Evolutionary conservation across 2,329 filamentous ascomycete genomes (phyloP).

Genomic region (Microdochium nivale): DNA sequence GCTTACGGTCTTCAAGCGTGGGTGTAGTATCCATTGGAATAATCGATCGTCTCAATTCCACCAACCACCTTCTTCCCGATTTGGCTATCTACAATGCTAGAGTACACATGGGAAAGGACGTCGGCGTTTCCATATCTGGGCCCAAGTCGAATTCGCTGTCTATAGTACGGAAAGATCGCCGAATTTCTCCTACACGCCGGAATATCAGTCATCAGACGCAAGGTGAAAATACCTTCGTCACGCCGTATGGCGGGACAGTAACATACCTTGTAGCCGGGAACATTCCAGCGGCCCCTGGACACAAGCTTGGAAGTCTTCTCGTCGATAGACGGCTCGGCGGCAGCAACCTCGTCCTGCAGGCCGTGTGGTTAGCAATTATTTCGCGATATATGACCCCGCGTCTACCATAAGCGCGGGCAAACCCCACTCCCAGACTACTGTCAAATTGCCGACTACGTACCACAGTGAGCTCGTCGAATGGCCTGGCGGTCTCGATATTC

Average conservation of each 20-base stretch:
- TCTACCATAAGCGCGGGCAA: conserved; percentile 4
- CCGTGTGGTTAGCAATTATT: conserved; percentile 15
- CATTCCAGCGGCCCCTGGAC: conserved; percentile 95
- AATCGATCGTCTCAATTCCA: neutral
- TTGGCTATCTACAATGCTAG: conserved; percentile 63
- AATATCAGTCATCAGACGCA: conserved; percentile 32
- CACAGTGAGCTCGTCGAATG: conserved; percentile 95
- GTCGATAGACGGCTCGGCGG: conserved; percentile 93
- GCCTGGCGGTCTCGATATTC: conserved; percentile 94
- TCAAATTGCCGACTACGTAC: conserved; percentile 48
- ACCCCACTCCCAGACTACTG: neutral
- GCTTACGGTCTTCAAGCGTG: neutral
- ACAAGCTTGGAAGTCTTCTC: conserved; percentile 93
- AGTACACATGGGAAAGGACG: conserved; percentile 48
- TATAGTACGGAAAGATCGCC: conserved; percentile 94
- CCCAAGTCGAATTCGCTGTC: conserved; percentile 20
- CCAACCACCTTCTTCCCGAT: conserved; percentile 9
- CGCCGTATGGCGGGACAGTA: neutral
- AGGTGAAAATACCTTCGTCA: neutral
- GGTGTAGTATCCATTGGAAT: neutral
- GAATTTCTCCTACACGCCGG: conserved; percentile 77
- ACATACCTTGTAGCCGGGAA: conserved; percentile 96
- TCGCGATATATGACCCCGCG: conserved; percentile 3
- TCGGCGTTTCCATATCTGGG: neutral
- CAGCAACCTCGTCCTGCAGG: conserved; percentile 80